phyloP scores from a whole-genome alignment of 306 rosid species.

The Inga leiocalycina region DNA sequence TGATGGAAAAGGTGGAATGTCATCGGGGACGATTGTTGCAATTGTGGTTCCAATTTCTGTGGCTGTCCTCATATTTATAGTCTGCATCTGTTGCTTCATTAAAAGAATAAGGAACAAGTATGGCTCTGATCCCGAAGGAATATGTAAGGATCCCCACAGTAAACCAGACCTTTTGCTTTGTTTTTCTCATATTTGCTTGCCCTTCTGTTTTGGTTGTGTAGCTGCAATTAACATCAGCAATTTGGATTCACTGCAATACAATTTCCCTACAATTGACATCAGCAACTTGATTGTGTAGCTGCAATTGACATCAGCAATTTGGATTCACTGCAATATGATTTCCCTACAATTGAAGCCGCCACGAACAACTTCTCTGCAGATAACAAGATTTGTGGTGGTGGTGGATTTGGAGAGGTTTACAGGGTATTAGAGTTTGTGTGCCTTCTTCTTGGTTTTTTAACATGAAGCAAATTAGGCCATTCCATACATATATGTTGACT shows the following conservation, averaged over 20 bases:
- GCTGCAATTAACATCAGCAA: too few relatives aligned
- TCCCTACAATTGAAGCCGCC: conserved; percentile 43
- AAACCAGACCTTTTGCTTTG: background rate
- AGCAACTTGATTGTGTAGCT: too few relatives aligned
- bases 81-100: conserved; percentile 32
- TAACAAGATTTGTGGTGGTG: conserved; percentile 50
- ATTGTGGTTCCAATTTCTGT: conserved; percentile 41
- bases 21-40: conserved; percentile 38
- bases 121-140: background rate
- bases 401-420: conserved; percentile 64
- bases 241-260: too few relatives aligned
- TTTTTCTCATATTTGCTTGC: too few relatives aligned
- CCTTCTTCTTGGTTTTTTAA: background rate
- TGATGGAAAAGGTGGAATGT: conserved; percentile 37
- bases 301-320: too few relatives aligned
- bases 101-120: conserved; percentile 17
- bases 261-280: too few relatives aligned
- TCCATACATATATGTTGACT: background rate
- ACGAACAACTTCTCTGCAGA: conserved; percentile 51
- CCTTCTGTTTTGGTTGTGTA: too few relatives aligned
- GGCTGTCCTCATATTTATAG: conserved; percentile 21
- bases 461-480: background rate
- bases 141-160: conserved; percentile 22
- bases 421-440: conserved; percentile 38
- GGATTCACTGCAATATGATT: conserved; percentile 48